These are phyloP conservation scores for Fusarium sp. DNA, from an alignment of 2,329 filamentous ascomycete genomes.

Conservation along the genomic window DNA sequence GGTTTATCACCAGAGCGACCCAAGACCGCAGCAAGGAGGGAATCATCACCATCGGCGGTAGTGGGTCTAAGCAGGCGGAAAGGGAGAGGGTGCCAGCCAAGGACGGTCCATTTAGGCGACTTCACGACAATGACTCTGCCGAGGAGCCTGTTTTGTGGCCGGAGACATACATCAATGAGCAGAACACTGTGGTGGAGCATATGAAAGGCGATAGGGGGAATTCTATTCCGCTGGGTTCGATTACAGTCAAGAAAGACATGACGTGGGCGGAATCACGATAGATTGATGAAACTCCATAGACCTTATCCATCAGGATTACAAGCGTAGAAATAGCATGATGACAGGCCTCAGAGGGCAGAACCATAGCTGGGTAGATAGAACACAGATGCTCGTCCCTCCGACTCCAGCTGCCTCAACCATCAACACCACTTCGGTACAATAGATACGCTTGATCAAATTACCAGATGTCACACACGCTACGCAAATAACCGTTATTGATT, in stretches of 20 bases:
- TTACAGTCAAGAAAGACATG: slow-evolving; percentile 2
- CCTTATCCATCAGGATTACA: not conserved
- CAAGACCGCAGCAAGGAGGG: slow-evolving; percentile 1
- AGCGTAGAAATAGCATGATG: not conserved
- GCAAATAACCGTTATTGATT: too few relatives aligned
- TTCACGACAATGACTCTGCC: not conserved
- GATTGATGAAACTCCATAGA: not conserved
- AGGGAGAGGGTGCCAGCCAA: not conserved
- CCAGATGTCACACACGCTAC: too few relatives aligned
- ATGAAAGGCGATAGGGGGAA: not conserved
- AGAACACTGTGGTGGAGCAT: not conserved
- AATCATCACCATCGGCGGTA: not conserved
- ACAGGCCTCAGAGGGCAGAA: not conserved
- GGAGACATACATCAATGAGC: not conserved
- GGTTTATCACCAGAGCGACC: not conserved
- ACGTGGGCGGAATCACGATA: not conserved
- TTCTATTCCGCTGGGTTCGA: not conserved
- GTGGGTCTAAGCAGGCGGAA: not conserved
- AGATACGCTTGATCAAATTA: too few relatives aligned
- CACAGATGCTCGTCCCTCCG: not conserved
- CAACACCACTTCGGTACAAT: not conserved
- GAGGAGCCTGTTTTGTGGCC: not conserved
- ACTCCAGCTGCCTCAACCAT: not conserved
- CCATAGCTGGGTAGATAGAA: not conserved
- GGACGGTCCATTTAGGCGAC: not conserved